phyloP scores from a whole-genome alignment of 2,329 filamentous ascomycete species.

The Aspergillus tanneri region DNA sequence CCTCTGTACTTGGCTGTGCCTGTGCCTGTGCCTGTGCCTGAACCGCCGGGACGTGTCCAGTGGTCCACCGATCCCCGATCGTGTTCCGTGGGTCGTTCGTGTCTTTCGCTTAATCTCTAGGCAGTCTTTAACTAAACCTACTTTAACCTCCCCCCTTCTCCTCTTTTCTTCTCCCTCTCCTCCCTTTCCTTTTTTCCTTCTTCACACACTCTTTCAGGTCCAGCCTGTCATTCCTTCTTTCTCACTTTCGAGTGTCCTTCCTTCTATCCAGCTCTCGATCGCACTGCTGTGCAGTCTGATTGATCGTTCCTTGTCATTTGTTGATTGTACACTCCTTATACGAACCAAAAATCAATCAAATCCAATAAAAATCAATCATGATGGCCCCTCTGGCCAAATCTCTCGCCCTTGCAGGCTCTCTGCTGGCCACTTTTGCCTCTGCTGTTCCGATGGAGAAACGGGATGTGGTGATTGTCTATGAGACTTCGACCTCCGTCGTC shows the following conservation, averaged over 20 bases:
- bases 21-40: no score
- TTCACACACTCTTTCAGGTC: constrained; percentile 8
- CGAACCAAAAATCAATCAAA: constrained; percentile 13
- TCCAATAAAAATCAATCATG: constrained; percentile 12
- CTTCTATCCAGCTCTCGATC: constrained; percentile 6
- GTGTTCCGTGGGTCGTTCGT: no score
- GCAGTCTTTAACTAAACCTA: no score
- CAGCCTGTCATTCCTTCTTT: constrained; percentile 19
- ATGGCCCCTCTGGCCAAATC: constrained; percentile 42
- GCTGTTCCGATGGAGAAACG: constrained; percentile 39
- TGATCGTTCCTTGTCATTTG: constrained; percentile 8
- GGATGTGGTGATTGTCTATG: constrained; percentile 45
- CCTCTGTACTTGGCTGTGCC: no score
- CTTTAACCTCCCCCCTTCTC: background rate
- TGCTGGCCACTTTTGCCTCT: constrained; percentile 33
- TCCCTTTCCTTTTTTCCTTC: background rate
- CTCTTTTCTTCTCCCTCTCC: background rate
- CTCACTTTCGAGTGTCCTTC: constrained; percentile 9
- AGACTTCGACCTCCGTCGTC: constrained; percentile 50
- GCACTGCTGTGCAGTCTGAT: constrained; percentile 24
- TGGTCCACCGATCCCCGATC: no score
- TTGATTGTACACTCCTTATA: constrained; percentile 4
- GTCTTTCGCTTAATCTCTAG: background rate
- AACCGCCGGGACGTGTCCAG: no score
- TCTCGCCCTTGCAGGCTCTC: constrained; percentile 36